Conservation (phyloP, 371 early-diverging fungal genomes). For the Rhizopus stolonifer region DNA sequence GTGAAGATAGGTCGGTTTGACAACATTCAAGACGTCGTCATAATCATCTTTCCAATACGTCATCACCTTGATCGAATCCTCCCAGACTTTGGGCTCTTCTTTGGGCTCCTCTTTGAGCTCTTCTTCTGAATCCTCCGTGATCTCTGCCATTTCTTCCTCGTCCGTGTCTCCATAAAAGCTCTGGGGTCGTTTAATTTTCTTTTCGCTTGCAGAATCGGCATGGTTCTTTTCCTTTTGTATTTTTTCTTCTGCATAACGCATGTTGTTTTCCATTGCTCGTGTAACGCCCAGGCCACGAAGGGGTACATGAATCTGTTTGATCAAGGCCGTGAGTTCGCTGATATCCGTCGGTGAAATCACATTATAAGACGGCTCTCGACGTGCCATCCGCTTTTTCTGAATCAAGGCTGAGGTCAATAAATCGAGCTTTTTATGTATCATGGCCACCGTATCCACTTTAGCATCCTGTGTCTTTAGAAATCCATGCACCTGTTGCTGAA, state of each 20-base stretch:
- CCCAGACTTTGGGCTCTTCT: no score
- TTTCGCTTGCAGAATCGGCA: neutral
- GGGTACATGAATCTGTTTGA: constrained; percentile 37
- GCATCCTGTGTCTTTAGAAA: constrained; percentile 16
- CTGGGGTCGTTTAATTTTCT: constrained; percentile 10
- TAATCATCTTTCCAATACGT: constrained; percentile 31
- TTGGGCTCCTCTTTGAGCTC: neutral
- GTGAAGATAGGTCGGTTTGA: constrained; percentile 32
- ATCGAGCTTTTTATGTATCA: constrained; percentile 30
- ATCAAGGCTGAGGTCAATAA: constrained; percentile 20
- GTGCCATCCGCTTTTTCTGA: constrained; percentile 34
- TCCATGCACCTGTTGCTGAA: constrained; percentile 28
- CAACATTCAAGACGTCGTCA: constrained; percentile 19
- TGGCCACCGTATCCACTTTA: constrained; percentile 23
- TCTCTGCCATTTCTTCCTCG: constrained; percentile 19
- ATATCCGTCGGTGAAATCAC: constrained; percentile 38
- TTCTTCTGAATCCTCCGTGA: constrained; percentile 3
- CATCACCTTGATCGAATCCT: constrained; percentile 26
- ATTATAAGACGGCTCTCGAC: constrained; percentile 41
- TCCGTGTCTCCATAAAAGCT: constrained; percentile 29
- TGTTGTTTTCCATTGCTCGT: constrained; percentile 45
- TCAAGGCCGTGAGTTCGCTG: constrained; percentile 35
- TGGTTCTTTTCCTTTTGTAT: neutral
- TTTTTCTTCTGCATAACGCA: constrained; percentile 32
- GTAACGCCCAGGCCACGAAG: constrained; percentile 38